Evolutionary conservation across 805 yeast genomes (phyloP).

Genomic region (Huiozyma sinensis): DNA sequence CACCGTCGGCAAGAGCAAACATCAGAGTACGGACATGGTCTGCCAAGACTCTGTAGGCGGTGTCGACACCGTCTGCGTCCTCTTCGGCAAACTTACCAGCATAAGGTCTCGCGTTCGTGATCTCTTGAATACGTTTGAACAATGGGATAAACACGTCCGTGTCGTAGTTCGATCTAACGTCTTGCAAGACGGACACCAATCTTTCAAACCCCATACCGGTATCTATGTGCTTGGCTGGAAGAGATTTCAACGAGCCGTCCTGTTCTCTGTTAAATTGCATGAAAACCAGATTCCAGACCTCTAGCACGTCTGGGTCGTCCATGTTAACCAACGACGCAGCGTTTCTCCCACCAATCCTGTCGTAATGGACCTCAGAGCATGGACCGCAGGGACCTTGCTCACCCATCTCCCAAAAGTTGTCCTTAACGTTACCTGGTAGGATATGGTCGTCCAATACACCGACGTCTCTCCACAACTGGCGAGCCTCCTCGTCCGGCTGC

Average conservation of each 20-base stretch:
- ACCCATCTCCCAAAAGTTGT: constrained; percentile 99
- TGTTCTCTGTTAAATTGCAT: constrained; percentile 95
- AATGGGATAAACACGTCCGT: constrained; percentile 93
- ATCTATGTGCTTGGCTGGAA: constrained; percentile 93
- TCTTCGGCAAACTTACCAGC: constrained; percentile 88
- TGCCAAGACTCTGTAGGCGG: constrained; percentile 95
- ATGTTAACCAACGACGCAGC: constrained; percentile 82
- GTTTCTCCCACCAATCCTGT: constrained; percentile 96
- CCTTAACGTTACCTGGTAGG: constrained; percentile 80
- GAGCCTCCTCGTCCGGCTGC: constrained; percentile 91
- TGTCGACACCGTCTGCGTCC: constrained; percentile 89
- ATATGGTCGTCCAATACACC: constrained; percentile 92
- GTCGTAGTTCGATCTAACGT: constrained; percentile 87
- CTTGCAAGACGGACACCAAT: constrained; percentile 86
- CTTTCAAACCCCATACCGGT: constrained; percentile 99
- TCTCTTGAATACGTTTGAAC: constrained; percentile 76
- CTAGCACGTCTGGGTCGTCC: constrained; percentile 97
- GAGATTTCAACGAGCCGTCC: constrained; percentile 62
- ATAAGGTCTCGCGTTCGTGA: constrained; percentile 87
- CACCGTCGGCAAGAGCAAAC: constrained; percentile 95
- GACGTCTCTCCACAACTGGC: constrained; percentile 68
- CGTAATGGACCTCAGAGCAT: constrained; percentile 95
- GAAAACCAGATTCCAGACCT: constrained; percentile 96
- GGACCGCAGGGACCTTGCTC: constrained; percentile 99
- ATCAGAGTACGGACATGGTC: constrained; percentile 97